Evolutionary conservation across 2,329 filamentous ascomycete species (phyloP).

Genomic region (Fusarium setosum): DNA sequence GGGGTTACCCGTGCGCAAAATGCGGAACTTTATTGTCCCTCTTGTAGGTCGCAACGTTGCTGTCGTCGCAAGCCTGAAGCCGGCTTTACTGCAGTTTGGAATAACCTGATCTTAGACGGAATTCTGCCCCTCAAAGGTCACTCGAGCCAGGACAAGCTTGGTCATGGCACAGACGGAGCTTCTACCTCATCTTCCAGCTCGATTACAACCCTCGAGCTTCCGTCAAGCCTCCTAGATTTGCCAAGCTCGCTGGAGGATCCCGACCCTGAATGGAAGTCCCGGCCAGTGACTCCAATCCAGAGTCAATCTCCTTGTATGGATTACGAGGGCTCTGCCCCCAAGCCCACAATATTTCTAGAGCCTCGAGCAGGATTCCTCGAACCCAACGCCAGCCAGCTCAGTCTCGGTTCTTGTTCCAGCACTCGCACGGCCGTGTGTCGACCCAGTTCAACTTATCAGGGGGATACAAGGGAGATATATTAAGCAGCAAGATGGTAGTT

Average conservation of each 20-base stretch:
- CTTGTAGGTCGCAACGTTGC: not conserved
- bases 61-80: not conserved
- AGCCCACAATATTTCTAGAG: not conserved
- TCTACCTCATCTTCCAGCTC: constrained; percentile 7
- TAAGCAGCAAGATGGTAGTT: too few relatives aligned
- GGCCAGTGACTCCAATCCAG: not conserved
- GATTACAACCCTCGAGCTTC: constrained; percentile 7
- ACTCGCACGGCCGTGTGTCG: not conserved
- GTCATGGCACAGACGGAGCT: not conserved
- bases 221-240: constrained; percentile 1
- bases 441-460: too few relatives aligned
- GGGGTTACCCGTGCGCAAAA: not conserved
- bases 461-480: too few relatives aligned
- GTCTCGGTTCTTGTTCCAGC: not conserved
- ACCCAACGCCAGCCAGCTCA: constrained; percentile 1
- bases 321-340: not conserved
- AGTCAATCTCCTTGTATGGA: not conserved
- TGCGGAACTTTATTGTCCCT: not conserved
- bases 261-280: not conserved
- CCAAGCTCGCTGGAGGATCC: too few relatives aligned
- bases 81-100: constrained; percentile 15
- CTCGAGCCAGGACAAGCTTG: not conserved
- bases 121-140: not conserved
- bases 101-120: constrained; percentile 23
- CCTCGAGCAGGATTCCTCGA: not conserved